Percentiles rank a stretch among this genome's conserved stretches.
Conservation (phyloP, 2,329 filamentous ascomycete species). For the Penicillium crustosum region DNA sequence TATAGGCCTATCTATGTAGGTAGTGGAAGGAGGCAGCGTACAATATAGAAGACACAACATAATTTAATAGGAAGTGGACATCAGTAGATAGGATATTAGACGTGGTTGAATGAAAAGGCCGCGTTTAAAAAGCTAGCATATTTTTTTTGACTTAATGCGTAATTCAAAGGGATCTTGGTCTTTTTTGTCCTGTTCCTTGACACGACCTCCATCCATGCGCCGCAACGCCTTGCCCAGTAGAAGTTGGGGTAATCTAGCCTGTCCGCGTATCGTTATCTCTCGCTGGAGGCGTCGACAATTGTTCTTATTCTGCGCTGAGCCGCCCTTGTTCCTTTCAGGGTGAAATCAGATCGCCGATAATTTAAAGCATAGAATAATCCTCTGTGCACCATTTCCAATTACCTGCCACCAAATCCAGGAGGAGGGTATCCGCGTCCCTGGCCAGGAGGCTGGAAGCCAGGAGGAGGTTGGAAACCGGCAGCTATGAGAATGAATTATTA, state of each 20-base stretch:
- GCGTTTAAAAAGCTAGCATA: conserved; percentile 16
- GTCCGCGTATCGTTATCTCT: conserved; percentile 20
- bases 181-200: conserved; percentile 30
- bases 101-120: background rate
- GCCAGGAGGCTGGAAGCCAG: conserved; percentile 71
- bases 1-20: background rate
- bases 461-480: conserved; percentile 58
- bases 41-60: background rate
- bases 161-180: conserved; percentile 22
- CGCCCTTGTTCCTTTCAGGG: conserved; percentile 15
- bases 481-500: conserved; percentile 47
- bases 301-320: conserved; percentile 13
- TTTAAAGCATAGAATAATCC: conserved; percentile 26
- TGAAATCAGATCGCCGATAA: conserved; percentile 24
- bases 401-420: conserved; percentile 50
- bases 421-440: conserved; percentile 54
- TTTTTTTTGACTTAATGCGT: conserved; percentile 20
- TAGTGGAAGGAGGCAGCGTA: background rate
- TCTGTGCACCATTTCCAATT: conserved; percentile 25
- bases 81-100: background rate
- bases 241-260: conserved; percentile 31
- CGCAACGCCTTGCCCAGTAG: conserved; percentile 44
- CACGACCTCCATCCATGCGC: conserved; percentile 41
- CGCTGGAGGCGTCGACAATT: conserved; percentile 16
- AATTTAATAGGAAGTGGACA: background rate